Base-by-base conservation (phyloP, 1,139 yeast species). In the Suhomyces kunorum region DNA sequence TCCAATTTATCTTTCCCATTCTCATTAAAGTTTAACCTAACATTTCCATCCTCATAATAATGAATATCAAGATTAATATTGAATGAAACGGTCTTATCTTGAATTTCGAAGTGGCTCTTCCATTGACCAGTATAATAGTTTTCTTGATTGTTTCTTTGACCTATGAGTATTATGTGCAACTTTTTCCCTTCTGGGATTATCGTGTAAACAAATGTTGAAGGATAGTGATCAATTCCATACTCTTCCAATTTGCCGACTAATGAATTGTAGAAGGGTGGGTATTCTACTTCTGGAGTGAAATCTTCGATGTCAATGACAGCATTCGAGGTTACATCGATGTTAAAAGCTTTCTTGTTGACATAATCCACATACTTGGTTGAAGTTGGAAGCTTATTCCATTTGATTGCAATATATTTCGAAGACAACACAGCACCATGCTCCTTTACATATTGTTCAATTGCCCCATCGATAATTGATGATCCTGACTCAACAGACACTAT, bases 11-110 rank as follows among this genome's bases (percentile, higher is more conserved):
- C 56, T 6, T 57, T 58, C 2, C 75, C 54, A n/a, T 59, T 57
- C 39, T 80, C 77, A 8, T 63, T 61, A 19, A 83, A 78, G 49
- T 78, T 81, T 53, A 92, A 76, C 37, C 94, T 74, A 15, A 92
- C 98, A 55, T 92, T 92, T 22, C 98, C 98, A 53, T 92, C 98
- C 64, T 92, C 98, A 59, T 78, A 92, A 63, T 90, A 92, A 62
- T 92, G 98, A 32, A 90, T 85, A 49, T 87, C 92, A 29, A 89
- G 75, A 28, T 64, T 63, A 24, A 88, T 71, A 11, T 60, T 56
- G 5, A 95, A 96, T 1, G 53, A 51, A 11, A 85, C 51, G 7
- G 58, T 42, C 0, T 65, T 61, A 3, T 63, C 59, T 9, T 53
- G 34, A 35, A 77, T 65, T 4, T 64, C 56, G 59, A 87, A 92